Evolutionary conservation across 2,329 filamentous ascomycete species (phyloP).

Genomic region (Zasmidium cellare): DNA sequence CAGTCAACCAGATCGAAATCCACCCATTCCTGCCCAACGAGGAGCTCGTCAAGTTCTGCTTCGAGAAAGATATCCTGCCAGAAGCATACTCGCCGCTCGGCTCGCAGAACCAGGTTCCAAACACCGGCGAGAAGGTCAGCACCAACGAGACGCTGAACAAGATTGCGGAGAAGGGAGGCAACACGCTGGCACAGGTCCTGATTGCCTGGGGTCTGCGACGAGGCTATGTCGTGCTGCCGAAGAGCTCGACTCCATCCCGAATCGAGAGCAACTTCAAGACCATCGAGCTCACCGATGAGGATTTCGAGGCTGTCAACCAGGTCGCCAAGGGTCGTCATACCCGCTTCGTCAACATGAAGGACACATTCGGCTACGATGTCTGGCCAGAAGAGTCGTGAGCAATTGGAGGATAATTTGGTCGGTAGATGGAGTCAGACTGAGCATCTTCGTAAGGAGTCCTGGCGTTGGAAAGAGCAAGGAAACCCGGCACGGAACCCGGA

Average conservation of each 20-base stretch:
- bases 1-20: slow-evolving; percentile 52
- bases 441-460: not conserved
- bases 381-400: slow-evolving; percentile 42
- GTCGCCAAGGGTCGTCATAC: slow-evolving; percentile 67
- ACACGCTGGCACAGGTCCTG: slow-evolving; percentile 61
- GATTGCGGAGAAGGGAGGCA: slow-evolving; percentile 58
- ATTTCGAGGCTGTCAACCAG: slow-evolving; percentile 61
- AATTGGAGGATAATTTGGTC: not conserved
- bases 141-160: slow-evolving; percentile 60
- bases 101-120: slow-evolving; percentile 68
- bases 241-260: slow-evolving; percentile 66
- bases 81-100: slow-evolving; percentile 60
- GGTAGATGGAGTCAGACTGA: not conserved
- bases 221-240: slow-evolving; percentile 68
- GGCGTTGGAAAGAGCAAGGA: not conserved
- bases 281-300: slow-evolving; percentile 55
- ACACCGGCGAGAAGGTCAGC: slow-evolving; percentile 65
- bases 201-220: slow-evolving; percentile 66
- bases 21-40: slow-evolving; percentile 64
- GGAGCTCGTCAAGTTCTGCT: slow-evolving; percentile 59
- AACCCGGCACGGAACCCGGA: not conserved
- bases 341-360: slow-evolving; percentile 80
- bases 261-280: slow-evolving; percentile 69
- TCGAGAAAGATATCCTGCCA: slow-evolving; percentile 57
- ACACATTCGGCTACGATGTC: slow-evolving; percentile 73